Evolutionary conservation across 768 basidiomycete species (phyloP).

Genomic region (Xanthoconium stramineum): DNA sequence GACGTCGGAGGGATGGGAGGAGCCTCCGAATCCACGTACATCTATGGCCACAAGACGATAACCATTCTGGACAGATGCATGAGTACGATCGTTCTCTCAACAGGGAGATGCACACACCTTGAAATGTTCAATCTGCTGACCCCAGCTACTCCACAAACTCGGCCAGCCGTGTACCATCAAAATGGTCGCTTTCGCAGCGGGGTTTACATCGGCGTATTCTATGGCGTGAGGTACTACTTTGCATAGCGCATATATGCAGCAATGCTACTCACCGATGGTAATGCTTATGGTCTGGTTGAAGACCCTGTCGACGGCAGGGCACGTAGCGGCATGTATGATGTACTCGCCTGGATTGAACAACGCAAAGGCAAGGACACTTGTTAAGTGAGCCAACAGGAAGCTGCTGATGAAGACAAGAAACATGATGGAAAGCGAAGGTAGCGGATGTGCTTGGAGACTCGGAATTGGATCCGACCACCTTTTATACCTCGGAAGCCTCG

Average conservation of each 20-base stretch:
- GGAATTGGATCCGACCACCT: too few species aligned
- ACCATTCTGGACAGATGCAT: slow-evolving; percentile 40
- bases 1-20: slow-evolving; percentile 61
- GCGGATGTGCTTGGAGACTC: too few species aligned
- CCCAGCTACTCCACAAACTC: slow-evolving; percentile 72
- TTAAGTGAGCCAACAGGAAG: too few species aligned
- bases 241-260: slow-evolving; percentile 3
- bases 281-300: slow-evolving; percentile 36
- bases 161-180: slow-evolving; percentile 82
- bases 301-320: slow-evolving; percentile 41
- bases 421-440: too few species aligned
- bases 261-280: slow-evolving; percentile 43
- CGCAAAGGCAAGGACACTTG: background rate
- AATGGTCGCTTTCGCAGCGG: slow-evolving; percentile 46
- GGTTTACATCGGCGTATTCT: slow-evolving; percentile 65
- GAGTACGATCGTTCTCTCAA: background rate
- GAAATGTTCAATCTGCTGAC: slow-evolving; percentile 66
- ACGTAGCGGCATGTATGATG: slow-evolving; percentile 32
- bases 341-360: slow-evolving; percentile 41
- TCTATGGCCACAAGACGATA: slow-evolving; percentile 63
- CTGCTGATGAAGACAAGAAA: too few species aligned
- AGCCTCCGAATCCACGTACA: slow-evolving; percentile 68
- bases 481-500: too few species aligned
- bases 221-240: background rate
- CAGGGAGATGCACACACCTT: slow-evolving; percentile 35